These are phyloP conservation scores for Postia placenta DNA, from an alignment of 768 basidiomycete species.

Conservation along the genomic window DNA sequence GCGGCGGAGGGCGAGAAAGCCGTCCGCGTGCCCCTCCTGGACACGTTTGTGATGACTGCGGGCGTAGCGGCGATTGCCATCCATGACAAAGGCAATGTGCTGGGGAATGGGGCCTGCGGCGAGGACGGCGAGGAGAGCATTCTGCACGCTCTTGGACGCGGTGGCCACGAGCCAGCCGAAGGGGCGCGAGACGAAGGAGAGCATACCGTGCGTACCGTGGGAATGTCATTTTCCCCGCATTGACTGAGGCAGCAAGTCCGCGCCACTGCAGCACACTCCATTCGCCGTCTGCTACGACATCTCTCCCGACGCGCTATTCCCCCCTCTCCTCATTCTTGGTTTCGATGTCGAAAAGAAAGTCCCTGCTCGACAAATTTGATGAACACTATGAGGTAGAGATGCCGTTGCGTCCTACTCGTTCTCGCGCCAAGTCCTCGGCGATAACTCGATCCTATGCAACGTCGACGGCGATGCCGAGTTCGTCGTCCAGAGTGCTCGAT, in stretches of 20 bases:
- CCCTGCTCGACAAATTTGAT: slow-evolving; percentile 6
- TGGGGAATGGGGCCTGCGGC: slow-evolving; percentile 78
- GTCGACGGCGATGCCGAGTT: neutral
- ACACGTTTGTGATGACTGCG: slow-evolving; percentile 58
- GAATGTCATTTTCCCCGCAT: slow-evolving; percentile 4
- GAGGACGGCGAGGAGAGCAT: slow-evolving; percentile 59
- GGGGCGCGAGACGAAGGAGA: slow-evolving; percentile 22
- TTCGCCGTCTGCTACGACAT: neutral
- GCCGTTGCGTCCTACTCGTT: neutral
- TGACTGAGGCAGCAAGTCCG: neutral
- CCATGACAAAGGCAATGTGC: slow-evolving; percentile 96
- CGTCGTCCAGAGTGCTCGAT: slow-evolving; percentile 6
- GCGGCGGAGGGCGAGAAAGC: slow-evolving; percentile 72
- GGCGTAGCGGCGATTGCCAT: slow-evolving; percentile 92
- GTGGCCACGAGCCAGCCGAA: slow-evolving; percentile 16
- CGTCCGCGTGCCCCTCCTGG: slow-evolving; percentile 76
- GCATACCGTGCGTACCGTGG: slow-evolving; percentile 18
- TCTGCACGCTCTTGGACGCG: slow-evolving; percentile 24
- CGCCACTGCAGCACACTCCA: neutral
- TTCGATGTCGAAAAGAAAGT: slow-evolving; percentile 18
- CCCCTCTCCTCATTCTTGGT: neutral
- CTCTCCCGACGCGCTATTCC: neutral
- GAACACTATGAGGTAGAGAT: slow-evolving; percentile 4
- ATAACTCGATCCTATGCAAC: too few species aligned
- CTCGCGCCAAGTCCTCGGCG: neutral